A percentile compares a stretch with the other conserved stretches of the same genome.
These are phyloP conservation scores for Ceratocystis diversiconidia DNA, from an alignment of 2,329 filamentous ascomycete genomes.

Conservation along the genomic window DNA sequence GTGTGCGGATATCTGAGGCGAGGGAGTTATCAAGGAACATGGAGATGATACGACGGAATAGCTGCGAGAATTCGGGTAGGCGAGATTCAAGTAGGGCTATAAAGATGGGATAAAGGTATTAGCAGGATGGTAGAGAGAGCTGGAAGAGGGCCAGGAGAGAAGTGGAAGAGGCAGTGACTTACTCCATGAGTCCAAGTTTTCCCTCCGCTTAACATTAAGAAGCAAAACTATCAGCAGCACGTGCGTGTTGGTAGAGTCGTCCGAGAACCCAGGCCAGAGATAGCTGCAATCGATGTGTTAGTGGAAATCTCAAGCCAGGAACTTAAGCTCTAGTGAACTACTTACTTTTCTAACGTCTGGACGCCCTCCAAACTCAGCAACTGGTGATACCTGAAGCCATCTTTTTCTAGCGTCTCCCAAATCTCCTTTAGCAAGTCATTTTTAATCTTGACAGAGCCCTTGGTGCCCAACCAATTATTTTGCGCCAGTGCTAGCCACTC, in stretches of 20 bases:
- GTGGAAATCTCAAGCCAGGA: slow-evolving; percentile 20
- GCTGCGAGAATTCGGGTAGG: slow-evolving; percentile 66
- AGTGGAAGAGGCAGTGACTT: slow-evolving; percentile 23
- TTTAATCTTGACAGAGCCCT: slow-evolving; percentile 56
- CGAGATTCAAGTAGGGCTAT: slow-evolving; percentile 61
- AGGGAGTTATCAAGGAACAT: slow-evolving; percentile 64
- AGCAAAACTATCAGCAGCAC: slow-evolving; percentile 76
- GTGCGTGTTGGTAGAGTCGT: slow-evolving; percentile 82
- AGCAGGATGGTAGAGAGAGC: slow-evolving; percentile 6
- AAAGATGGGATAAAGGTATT: slow-evolving; percentile 10
- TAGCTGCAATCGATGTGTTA: slow-evolving; percentile 44
- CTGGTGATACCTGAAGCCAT: slow-evolving; percentile 61
- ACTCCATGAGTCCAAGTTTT: slow-evolving; percentile 81
- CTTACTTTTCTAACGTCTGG: slow-evolving; percentile 71
- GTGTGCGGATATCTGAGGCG: slow-evolving; percentile 52
- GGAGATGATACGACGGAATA: slow-evolving; percentile 81
- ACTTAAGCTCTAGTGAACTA: neutral
- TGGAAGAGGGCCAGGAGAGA: neutral
- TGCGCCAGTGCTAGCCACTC: slow-evolving; percentile 64
- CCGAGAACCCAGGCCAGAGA: slow-evolving; percentile 84
- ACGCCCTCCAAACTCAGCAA: slow-evolving; percentile 76
- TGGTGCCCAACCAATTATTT: slow-evolving; percentile 68
- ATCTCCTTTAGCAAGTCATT: slow-evolving; percentile 80
- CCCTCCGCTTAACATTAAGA: slow-evolving; percentile 74
- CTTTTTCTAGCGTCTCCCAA: slow-evolving; percentile 76